A percentile compares a stretch with the other conserved stretches of the same genome.
phyloP scores from a whole-genome alignment of 2,329 filamentous ascomycete genomes.

The Ceratocystis cacaofunesta region DNA sequence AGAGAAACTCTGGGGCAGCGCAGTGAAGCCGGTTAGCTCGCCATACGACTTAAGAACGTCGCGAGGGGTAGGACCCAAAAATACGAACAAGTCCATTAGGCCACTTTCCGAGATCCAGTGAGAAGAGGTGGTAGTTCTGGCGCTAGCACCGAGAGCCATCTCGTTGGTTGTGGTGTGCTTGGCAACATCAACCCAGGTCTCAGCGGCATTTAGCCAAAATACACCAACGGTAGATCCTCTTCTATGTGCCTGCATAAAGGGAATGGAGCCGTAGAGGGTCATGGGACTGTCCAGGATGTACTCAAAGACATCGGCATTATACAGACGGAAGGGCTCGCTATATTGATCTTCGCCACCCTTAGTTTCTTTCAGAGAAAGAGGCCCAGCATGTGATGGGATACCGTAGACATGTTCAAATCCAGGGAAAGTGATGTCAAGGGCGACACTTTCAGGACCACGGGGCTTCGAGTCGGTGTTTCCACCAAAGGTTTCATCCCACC shows the following conservation, averaged over 20 bases:
- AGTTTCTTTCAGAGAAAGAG: slow-evolving; percentile 78
- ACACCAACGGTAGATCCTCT: slow-evolving; percentile 88
- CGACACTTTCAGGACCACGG: slow-evolving; percentile 83
- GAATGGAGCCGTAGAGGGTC: slow-evolving; percentile 95
- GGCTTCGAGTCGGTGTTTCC: slow-evolving; percentile 93
- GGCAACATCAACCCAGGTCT: slow-evolving; percentile 92
- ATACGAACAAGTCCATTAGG: slow-evolving; percentile 81
- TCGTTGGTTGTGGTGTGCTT: slow-evolving; percentile 69
- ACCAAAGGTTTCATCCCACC: slow-evolving; percentile 96
- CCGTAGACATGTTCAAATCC: slow-evolving; percentile 88
- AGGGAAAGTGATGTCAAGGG: slow-evolving; percentile 78
- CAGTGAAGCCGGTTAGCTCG: slow-evolving; percentile 80
- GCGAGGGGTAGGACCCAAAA: slow-evolving; percentile 74
- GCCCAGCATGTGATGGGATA: slow-evolving; percentile 82
- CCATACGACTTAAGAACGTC: slow-evolving; percentile 71
- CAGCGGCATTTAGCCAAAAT: slow-evolving; percentile 93
- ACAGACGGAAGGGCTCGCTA: slow-evolving; percentile 79
- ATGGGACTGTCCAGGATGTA: slow-evolving; percentile 95
- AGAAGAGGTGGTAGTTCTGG: slow-evolving; percentile 65
- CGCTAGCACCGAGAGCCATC: slow-evolving; percentile 52
- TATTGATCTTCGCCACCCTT: slow-evolving; percentile 76
- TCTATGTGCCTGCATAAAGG: slow-evolving; percentile 93
- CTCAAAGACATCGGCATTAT: slow-evolving; percentile 96
- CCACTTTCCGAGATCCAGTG: slow-evolving; percentile 96
- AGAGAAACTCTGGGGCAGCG: slow-evolving; percentile 81